Percentiles rank a stretch among this genome's conserved stretches.
phyloP scores from a whole-genome alignment of 108 stramenopile species.

The Bacterosira constricta region DNA sequence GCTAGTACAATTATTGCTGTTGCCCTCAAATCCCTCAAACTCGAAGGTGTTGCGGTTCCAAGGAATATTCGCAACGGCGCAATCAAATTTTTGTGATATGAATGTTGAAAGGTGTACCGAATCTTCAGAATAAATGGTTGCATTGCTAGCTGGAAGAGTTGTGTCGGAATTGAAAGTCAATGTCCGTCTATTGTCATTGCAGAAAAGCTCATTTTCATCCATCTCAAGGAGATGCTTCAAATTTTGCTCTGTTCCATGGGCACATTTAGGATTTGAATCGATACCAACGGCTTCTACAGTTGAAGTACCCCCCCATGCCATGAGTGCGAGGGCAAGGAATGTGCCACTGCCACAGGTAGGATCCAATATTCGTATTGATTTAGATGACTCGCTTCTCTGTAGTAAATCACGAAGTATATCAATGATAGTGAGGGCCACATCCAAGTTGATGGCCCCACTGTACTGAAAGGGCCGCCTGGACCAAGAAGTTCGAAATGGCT shows the following conservation, averaged over 20 bases:
- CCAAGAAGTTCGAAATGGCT: conserved; percentile 42
- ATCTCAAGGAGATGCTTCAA: conserved; percentile 28
- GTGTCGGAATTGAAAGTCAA: background rate
- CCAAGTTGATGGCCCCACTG: conserved; percentile 67
- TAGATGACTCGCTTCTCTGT: background rate
- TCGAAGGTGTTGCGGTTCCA: conserved; percentile 58
- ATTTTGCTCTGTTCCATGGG: conserved; percentile 52
- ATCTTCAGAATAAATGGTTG: conserved; percentile 15
- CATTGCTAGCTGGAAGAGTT: background rate
- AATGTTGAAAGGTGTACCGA: background rate
- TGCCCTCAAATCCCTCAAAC: background rate
- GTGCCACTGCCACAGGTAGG: conserved; percentile 74
- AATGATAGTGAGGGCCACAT: conserved; percentile 52
- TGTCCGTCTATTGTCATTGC: conserved; percentile 4
- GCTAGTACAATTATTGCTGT: conserved; percentile 1
- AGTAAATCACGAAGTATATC: conserved; percentile 48
- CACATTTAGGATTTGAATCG: conserved; percentile 63
- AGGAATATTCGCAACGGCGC: conserved; percentile 68
- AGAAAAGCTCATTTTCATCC: background rate
- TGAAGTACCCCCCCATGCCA: conserved; percentile 18
- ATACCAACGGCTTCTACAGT: conserved; percentile 51
- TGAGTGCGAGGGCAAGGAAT: conserved; percentile 58
- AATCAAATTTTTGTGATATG: conserved; percentile 36
- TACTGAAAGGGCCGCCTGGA: conserved; percentile 71
- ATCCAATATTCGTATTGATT: conserved; percentile 50